These are phyloP conservation scores for Scheffersomyces insectosa DNA, from an alignment of 1,139 yeast genomes.

Conservation along the genomic window DNA sequence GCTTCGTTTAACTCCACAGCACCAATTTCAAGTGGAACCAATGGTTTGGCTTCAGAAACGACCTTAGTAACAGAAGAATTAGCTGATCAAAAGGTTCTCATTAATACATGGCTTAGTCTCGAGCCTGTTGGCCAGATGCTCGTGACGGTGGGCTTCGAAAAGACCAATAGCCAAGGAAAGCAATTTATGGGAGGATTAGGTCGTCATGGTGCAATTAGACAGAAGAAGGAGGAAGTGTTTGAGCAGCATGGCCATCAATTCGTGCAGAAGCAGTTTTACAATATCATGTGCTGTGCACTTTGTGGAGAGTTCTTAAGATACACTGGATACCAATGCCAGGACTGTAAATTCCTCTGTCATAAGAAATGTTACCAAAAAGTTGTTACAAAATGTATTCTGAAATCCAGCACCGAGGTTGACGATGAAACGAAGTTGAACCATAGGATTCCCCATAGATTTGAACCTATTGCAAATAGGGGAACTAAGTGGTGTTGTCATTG, in stretches of 20 bases:
- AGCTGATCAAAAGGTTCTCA: conserved; percentile 27
- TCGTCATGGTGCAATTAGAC: conserved; percentile 97
- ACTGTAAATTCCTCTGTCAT: conserved; percentile 91
- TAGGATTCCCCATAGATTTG: conserved; percentile 95
- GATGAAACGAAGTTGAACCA: conserved; percentile 93
- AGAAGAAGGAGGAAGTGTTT: conserved; percentile 89
- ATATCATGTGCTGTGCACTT: conserved; percentile 94
- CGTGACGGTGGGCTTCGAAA: conserved; percentile 76
- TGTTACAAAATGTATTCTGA: conserved; percentile 93
- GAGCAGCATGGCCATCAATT: conserved; percentile 98
- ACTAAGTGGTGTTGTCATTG: conserved; percentile 99
- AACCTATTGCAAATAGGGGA: conserved; percentile 85
- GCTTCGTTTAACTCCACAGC: not conserved
- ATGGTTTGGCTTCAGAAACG: not conserved
- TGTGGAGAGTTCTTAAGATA: conserved; percentile 95
- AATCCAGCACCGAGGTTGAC: conserved; percentile 80
- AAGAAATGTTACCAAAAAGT: conserved; percentile 92
- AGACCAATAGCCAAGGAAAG: conserved; percentile 54
- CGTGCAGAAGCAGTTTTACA: conserved; percentile 92
- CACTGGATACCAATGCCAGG: conserved; percentile 95
- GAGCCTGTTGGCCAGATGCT: conserved; percentile 94
- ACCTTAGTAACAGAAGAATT: not conserved
- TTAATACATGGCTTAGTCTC: conserved; percentile 86
- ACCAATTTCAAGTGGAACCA: conserved; percentile 6
- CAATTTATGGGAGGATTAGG: conserved; percentile 75